Conservation (phyloP, 495 filamentous ascomycete species). For the Bombardia bombarda region DNA sequence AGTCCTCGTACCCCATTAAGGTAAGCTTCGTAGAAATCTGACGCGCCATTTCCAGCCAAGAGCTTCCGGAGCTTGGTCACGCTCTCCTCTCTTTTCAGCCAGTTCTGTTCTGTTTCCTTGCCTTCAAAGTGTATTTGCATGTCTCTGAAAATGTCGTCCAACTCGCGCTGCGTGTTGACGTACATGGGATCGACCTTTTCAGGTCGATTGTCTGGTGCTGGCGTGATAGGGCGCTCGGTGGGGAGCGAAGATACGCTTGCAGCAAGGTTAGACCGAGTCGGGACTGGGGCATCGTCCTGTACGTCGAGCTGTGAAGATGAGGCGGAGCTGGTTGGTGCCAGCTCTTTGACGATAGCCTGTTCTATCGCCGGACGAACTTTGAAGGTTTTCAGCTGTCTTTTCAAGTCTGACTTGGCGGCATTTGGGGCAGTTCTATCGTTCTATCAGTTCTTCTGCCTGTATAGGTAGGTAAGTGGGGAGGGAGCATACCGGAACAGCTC, state of each 20-base stretch:
- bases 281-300: constrained; percentile 29
- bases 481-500: constrained; percentile 68
- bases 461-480: background rate
- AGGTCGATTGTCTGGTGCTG: constrained; percentile 47
- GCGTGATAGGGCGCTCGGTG: constrained; percentile 41
- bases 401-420: constrained; percentile 78
- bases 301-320: constrained; percentile 33
- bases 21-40: constrained; percentile 64
- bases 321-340: constrained; percentile 50
- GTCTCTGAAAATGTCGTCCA: constrained; percentile 73
- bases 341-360: constrained; percentile 63
- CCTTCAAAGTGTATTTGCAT: constrained; percentile 84
- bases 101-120: constrained; percentile 84
- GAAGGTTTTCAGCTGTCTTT: constrained; percentile 67
- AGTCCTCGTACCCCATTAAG: constrained; percentile 60
- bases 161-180: constrained; percentile 69
- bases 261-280: constrained; percentile 29
- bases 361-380: constrained; percentile 81
- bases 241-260: constrained; percentile 43
- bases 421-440: constrained; percentile 60
- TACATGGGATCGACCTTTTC: constrained; percentile 71
- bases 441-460: constrained; percentile 6
- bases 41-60: constrained; percentile 73
- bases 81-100: constrained; percentile 75
- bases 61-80: constrained; percentile 67